These are phyloP conservation scores for Cyberlindnera nakhonratchasimensis DNA, from an alignment of 805 yeast species.

Conservation along the genomic window DNA sequence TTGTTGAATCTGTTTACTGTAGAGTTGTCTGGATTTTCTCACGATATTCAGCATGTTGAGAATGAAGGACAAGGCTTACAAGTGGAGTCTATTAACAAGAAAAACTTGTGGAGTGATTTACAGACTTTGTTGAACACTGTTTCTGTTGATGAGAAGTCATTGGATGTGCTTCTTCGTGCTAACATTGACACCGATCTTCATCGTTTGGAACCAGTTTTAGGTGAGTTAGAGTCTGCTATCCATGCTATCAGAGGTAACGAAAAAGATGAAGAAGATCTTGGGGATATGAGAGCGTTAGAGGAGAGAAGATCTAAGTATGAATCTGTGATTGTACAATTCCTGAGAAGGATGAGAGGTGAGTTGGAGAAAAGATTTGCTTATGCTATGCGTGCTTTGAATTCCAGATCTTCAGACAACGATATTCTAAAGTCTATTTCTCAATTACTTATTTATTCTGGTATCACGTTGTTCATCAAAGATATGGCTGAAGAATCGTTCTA, in stretches of 20 bases:
- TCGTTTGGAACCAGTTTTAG: slow-evolving; percentile 54
- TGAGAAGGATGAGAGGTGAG: slow-evolving; percentile 41
- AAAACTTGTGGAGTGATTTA: slow-evolving; percentile 66
- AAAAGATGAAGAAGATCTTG: slow-evolving; percentile 39
- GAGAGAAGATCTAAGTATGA: slow-evolving; percentile 65
- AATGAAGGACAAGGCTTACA: slow-evolving; percentile 77
- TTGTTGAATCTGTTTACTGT: slow-evolving; percentile 53
- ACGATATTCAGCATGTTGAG: slow-evolving; percentile 70
- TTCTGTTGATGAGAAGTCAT: slow-evolving; percentile 54
- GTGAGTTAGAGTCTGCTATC: slow-evolving; percentile 60
- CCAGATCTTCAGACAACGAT: slow-evolving; percentile 7
- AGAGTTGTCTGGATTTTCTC: slow-evolving; percentile 59
- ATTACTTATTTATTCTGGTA: slow-evolving; percentile 44
- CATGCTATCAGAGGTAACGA: slow-evolving; percentile 54
- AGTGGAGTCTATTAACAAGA: slow-evolving; percentile 77
- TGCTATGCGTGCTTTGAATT: slow-evolving; percentile 29
- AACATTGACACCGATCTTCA: slow-evolving; percentile 46
- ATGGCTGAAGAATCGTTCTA: slow-evolving; percentile 46
- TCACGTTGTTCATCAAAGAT: slow-evolving; percentile 56
- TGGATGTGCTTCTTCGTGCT: slow-evolving; percentile 43
- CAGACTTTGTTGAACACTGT: slow-evolving; percentile 68
- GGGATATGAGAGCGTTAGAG: slow-evolving; percentile 66
- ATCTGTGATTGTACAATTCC: slow-evolving; percentile 48
- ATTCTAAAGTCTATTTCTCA: slow-evolving; percentile 28
- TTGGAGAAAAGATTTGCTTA: slow-evolving; percentile 41